Evolutionary conservation across 2,329 filamentous ascomycete genomes (phyloP), one percentile per base, ranked within the genome.

Genomic region (Fusarium camptoceras): DNA sequence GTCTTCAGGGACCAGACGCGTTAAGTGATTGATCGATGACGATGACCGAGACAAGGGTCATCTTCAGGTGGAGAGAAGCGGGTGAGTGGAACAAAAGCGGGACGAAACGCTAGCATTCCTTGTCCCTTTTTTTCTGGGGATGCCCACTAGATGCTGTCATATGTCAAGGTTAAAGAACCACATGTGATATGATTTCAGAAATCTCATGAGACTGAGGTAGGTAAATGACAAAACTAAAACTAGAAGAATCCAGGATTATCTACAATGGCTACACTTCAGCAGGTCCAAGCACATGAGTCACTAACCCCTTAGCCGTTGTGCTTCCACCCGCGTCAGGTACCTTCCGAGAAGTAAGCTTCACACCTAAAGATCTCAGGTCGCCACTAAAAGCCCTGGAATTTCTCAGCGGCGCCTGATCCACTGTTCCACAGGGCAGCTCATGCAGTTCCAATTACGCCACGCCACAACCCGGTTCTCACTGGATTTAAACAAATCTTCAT

Each of bases 401-500:
- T 71, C 60, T 68, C 68, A 68, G 60, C 60, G 61, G 64, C 64
- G 51, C 60, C 51, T 57, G 60, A 67, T 71, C 62, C 66, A 69
- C 68, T 71, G 64, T 67, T 34, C 55, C 61, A 51, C 55, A 61
- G 54, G 63, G 60, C 66, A 60, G 59, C 55, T 71, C 68, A 59
- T 46, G 63, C 50, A 67, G 34, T 37, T 37, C 18, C 34, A n/a
- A 43, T 53, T 59, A 37, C 43, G 59, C 59, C 70, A 68, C 66
- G 70, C 70, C 70, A 73, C 70, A 73, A 68, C 59, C 64, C 67
- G 58, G 67, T 62, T 62, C 59, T 55, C 28, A 39, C 55, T 68
- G 50, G 66, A 64, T 71, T 68, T 68, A 62, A 65, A 65, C 50
- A 70, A 73, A 71, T 72, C 59, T 68, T 71, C 64, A 72, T 68